Conservation (phyloP, 441 rosid genomes). For the Pelargonium fulgidum region DNA sequence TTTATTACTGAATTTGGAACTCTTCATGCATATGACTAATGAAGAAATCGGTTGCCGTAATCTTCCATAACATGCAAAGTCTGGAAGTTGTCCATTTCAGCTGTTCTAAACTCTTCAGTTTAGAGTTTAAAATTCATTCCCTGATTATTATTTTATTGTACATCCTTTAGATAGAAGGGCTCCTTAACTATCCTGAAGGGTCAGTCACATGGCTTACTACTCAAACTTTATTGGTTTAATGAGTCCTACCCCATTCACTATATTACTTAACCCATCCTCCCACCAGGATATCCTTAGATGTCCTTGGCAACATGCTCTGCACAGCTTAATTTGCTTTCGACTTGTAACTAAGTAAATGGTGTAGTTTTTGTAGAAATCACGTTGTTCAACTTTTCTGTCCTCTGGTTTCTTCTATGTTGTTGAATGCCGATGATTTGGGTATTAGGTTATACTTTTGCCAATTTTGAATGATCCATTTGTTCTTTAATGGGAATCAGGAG, state of each 20-base stretch:
- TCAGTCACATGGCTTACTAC: background rate
- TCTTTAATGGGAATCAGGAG: constrained; percentile 46
- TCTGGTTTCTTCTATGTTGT: background rate
- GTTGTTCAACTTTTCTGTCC: background rate
- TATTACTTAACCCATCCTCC: constrained; percentile 2
- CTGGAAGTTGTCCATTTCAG: background rate
- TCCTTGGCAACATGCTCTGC: background rate
- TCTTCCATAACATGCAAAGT: background rate
- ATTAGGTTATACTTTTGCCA: constrained; percentile 10
- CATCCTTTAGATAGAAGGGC: too few relatives aligned
- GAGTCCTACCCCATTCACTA: too few relatives aligned
- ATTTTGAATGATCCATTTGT: background rate
- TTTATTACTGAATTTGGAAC: background rate
- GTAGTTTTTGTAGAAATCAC: background rate
- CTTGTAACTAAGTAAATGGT: background rate
- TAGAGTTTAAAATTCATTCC: background rate
- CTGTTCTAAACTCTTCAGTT: background rate
- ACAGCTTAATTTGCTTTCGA: background rate
- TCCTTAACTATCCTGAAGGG: background rate
- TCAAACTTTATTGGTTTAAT: background rate
- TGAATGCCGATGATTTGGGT: background rate
- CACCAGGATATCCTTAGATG: background rate
- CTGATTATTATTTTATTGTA: too few relatives aligned
- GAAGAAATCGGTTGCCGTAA: too few relatives aligned
- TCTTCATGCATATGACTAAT: background rate